Evolutionary conservation across 2,329 filamentous ascomycete species (phyloP).

Genomic region (Albifimbria verrucaria): DNA sequence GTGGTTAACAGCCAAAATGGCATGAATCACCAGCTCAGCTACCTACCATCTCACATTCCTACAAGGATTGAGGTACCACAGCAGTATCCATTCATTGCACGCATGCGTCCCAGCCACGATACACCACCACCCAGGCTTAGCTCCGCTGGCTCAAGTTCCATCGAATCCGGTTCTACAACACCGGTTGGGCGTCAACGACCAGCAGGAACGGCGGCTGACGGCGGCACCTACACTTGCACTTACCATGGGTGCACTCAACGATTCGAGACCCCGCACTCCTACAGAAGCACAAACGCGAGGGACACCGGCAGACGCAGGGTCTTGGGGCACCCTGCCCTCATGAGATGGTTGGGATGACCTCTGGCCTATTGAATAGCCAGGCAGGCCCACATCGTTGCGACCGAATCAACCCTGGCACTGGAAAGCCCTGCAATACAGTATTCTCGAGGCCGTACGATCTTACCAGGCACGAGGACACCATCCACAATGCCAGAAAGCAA

Average conservation of each 20-base stretch:
- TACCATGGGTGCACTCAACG: conserved; percentile 86
- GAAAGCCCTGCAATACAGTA: conserved; percentile 89
- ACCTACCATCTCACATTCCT: conserved; percentile 32
- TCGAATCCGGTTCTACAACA: conserved; percentile 27
- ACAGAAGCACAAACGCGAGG: conserved; percentile 94
- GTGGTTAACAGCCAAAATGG: conserved; percentile 14
- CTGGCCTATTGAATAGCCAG: conserved; percentile 72
- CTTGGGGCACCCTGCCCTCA: conserved; percentile 21
- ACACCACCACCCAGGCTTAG: conserved; percentile 37
- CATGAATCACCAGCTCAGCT: conserved; percentile 15
- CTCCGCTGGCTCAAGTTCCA: conserved; percentile 38
- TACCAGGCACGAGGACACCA: conserved; percentile 94
- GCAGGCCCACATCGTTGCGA: conserved; percentile 91
- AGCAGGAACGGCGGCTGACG: conserved; percentile 64
- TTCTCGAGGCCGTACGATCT: conserved; percentile 97
- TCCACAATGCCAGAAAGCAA: conserved; percentile 90
- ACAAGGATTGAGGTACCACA: conserved; percentile 42
- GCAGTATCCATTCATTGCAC: conserved; percentile 48
- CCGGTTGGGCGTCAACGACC: conserved; percentile 48
- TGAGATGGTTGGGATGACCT: conserved; percentile 36
- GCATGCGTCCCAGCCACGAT: conserved; percentile 29
- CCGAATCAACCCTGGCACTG: conserved; percentile 89
- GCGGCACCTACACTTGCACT: conserved; percentile 92
- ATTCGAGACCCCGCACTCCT: conserved; percentile 85
- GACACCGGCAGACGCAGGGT: conserved; percentile 72